Base-by-base conservation (phyloP, 805 yeast species). In the Yarrowia keelungensis region DNA sequence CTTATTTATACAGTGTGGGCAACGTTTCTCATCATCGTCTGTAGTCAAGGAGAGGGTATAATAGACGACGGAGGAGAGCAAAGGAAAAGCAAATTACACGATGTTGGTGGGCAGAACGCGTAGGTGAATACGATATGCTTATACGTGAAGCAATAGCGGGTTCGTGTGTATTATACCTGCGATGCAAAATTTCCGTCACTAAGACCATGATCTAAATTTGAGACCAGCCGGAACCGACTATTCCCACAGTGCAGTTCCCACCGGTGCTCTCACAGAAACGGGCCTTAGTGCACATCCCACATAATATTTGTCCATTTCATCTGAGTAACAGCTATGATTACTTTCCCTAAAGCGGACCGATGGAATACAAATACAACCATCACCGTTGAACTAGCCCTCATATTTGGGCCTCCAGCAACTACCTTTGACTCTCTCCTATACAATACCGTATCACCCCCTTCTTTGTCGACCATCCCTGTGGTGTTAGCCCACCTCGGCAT, bases 191-290 rank as follows among this genome's bases (percentile, higher is more conserved):
- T 35, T 36, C 58, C 32, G 58, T 51, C 58, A 35, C 54, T 49
- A 51, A 16, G 38, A n/a, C 38, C 9, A 16, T 16, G 58, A 12
- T 5, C 58, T 51, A 51, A 51, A 36, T 36, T 51, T 51, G 58
- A 51, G 58, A 51, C 56, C 58, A 51, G 58, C 58, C 58, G 58
- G 58, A 51, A 51, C 58, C 43, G 58, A 51, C 42, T 19, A 36
- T 38, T 19, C 11, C 56, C 56, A 50, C 11, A n/a, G 42, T 35
- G 16, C 58, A 26, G 14, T 51, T 38, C 7, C 22, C 26, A 46
- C 50, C 26, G 32, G 32, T 26, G 32, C 32, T 26, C 15, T 12
- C 51, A 26, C 35, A 26, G 36, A 26, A 47, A 46, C 50, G 32
- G 50, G 50, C 50, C 15, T 11, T 19, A 47, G 36, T 32, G 54